Conservation (phyloP, 2,329 filamentous ascomycete genomes). For the Trichophaea hybrida region DNA sequence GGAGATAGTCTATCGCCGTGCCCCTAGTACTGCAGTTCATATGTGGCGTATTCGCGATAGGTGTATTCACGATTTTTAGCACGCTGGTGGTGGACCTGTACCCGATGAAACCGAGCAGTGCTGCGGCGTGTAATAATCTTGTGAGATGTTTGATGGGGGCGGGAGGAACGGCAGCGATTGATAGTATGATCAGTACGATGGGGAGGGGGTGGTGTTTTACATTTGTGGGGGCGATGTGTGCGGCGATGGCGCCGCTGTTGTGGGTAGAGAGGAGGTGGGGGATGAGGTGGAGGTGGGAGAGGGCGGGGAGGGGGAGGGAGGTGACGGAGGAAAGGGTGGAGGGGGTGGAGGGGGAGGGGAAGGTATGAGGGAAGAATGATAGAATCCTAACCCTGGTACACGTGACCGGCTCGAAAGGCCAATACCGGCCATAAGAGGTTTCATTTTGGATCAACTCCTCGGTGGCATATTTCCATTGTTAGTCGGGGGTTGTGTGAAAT, state of each 20-base stretch:
- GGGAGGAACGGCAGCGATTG: slow-evolving; percentile 44
- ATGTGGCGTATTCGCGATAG: slow-evolving; percentile 44
- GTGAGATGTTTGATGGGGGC: slow-evolving; percentile 48
- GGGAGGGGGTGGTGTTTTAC: slow-evolving; percentile 51
- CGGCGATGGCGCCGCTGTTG: slow-evolving; percentile 38
- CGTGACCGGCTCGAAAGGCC: no score
- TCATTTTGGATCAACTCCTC: no score
- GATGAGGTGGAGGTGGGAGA: slow-evolving; percentile 40
- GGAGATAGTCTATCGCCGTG: slow-evolving; percentile 36
- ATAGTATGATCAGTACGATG: slow-evolving; percentile 43
- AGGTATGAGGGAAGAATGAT: no score
- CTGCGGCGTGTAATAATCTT: slow-evolving; percentile 50
- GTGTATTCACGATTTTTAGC: slow-evolving; percentile 49
- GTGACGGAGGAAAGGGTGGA: not conserved
- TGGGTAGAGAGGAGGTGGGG: slow-evolving; percentile 39
- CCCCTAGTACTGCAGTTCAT: slow-evolving; percentile 44
- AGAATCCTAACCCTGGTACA: no score
- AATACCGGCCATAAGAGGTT: no score
- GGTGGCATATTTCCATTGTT: no score
- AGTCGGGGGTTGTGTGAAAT: no score
- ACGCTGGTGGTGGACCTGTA: slow-evolving; percentile 51
- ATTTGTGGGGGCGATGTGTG: slow-evolving; percentile 41
- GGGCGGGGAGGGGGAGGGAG: slow-evolving; percentile 20
- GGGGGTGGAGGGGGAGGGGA: no score
- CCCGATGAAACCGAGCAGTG: slow-evolving; percentile 45